phyloP scores from a whole-genome alignment of 202 grass and related monocot species.

The Zoysia matrella region DNA sequence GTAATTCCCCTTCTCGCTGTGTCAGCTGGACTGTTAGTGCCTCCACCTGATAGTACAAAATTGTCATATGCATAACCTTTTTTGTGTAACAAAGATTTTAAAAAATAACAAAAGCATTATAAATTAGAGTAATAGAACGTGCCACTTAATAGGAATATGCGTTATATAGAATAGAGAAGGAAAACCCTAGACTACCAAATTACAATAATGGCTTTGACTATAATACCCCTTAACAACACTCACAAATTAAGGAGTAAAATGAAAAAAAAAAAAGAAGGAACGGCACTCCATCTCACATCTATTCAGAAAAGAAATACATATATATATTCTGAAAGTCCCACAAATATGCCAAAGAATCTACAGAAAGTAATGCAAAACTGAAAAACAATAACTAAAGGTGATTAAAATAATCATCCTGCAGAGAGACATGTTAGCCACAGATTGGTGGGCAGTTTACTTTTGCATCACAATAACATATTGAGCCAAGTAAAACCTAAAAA shows the following conservation, averaged over 20 bases:
- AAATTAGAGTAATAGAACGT: neutral
- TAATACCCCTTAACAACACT: neutral
- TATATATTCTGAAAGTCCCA: neutral
- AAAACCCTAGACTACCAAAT: too few species aligned
- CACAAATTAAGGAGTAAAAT: neutral
- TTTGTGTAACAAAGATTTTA: slow-evolving; percentile 1
- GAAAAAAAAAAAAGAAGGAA: neutral
- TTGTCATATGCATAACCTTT: slow-evolving; percentile 26
- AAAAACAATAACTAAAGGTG: neutral
- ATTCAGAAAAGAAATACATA: neutral
- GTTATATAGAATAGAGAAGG: too few species aligned
- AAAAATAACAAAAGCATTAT: neutral
- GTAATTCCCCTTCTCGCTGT: slow-evolving; percentile 94
- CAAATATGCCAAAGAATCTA: neutral
- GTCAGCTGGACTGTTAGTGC: slow-evolving; percentile 92
- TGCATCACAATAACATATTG: neutral
- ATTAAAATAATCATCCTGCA: neutral
- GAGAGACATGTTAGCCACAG: neutral
- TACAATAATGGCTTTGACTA: too few species aligned
- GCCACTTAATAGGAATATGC: neutral
- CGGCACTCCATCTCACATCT: neutral
- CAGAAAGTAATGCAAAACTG: neutral
- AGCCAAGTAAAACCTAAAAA: neutral
- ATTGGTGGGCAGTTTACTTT: neutral
- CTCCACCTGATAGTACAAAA: slow-evolving; percentile 72